Percentiles rank a stretch among this genome's conserved stretches.
These are phyloP conservation scores for Cordyceps farinosa DNA, from an alignment of 2,329 filamentous ascomycete species.

Conservation along the genomic window DNA sequence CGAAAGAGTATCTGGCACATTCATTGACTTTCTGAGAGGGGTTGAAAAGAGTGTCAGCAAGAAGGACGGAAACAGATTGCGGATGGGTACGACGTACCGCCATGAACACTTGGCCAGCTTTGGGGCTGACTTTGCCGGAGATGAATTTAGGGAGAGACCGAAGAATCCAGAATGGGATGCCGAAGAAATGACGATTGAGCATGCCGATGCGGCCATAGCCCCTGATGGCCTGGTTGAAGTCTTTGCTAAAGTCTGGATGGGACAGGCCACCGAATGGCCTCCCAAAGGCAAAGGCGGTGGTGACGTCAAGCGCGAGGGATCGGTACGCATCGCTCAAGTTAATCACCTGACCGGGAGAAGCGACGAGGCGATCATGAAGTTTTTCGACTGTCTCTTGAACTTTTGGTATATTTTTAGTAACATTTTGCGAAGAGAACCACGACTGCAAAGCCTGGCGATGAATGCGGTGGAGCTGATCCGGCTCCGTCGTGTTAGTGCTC, in stretches of 20 bases:
- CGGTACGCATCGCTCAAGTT: slow-evolving; percentile 8
- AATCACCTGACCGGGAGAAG: background rate
- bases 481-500: background rate
- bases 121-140: background rate
- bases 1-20: background rate
- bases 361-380: background rate
- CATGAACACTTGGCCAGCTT: background rate
- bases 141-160: background rate
- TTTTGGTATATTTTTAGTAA: background rate
- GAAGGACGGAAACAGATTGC: background rate
- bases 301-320: slow-evolving; percentile 3
- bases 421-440: slow-evolving; percentile 3
- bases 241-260: background rate
- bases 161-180: background rate
- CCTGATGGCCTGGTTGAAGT: background rate
- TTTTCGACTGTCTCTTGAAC: background rate
- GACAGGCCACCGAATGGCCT: background rate
- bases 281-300: background rate
- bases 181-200: background rate
- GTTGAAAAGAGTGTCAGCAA: background rate
- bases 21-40: background rate
- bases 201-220: background rate
- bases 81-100: background rate
- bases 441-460: background rate
- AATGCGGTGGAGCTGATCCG: background rate